Evolutionary conservation across 2,329 filamentous ascomycete species (phyloP), one percentile per base, ranked within the genome.

Genomic region (Tolypocladium endophyticum): DNA sequence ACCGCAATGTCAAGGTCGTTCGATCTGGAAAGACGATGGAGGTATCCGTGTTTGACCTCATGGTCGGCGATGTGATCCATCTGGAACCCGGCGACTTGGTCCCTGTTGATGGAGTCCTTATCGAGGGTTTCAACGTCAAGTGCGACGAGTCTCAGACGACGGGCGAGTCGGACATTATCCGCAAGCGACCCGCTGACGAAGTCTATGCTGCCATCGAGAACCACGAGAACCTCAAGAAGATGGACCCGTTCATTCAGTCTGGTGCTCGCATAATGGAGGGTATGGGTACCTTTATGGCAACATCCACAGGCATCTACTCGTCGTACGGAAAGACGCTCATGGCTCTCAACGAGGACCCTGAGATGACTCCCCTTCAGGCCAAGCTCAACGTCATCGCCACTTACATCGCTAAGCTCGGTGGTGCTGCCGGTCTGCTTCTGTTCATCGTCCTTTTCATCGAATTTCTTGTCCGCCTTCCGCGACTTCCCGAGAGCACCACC

Each of bases 381-480:
- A 92, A 91, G 74, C 79, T 92, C 58, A 89, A 88, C 68, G 79
- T 83, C 61, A 84, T 92, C 63, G 88, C 88, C 61, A 86, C 89
- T 64, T 90, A 88, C 75, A 91, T 91, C 70, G 88, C 88, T 60
- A 89, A 89, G 72, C 76, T 90, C 41, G 88, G 88, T 73, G 90
- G 90, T 70, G 85, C 81, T 57, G 90, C 91, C 56, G 90, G 88
- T 64, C 77, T 94, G 18, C 76, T 91, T 11, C 79, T 96, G 55
- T 96, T 97, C 74, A 80, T 93, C 55, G 88, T 95, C 54, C 80
- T 96, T 18, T 84, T 96, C 68, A 92, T 96, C 75, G 84, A 91
- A 67, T 97, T 96, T 70, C 78, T 94, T 12, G 90, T 86, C 55
- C 76, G 84, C 16, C 81, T 96, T 3, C 77, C 79, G 7, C 70